Evolutionary conservation across 305 asterid species (phyloP), one percentile per base, ranked within the genome.

Genomic region (Fraxinus platypoda): DNA sequence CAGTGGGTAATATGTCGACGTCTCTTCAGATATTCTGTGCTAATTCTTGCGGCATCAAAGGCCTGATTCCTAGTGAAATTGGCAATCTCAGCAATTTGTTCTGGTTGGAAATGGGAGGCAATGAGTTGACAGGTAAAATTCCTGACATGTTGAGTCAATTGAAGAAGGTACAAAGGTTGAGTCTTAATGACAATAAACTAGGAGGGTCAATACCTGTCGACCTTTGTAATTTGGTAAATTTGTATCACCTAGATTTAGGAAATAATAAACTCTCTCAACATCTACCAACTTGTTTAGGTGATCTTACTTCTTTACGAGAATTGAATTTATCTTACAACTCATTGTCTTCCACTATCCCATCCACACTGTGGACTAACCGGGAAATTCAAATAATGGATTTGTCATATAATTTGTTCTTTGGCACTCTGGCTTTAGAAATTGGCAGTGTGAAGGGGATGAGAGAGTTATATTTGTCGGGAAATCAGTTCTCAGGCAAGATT

Each of bases 401-500:
- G 21, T 49, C 68, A 8, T 1, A 21, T 0, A 85, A 84, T 41
- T 15, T 0, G 4, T 74, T 81, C 38, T 1, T 77, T 31, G 87
- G 87, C 23, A 77, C 74, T 1, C 49, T 85, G 83, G 25, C 83
- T n/a, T 25, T 15, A 64, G 76, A 74, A 75, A 75, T 85, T 3
- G 79, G 83, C 4, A 78, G 74, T 17, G 2, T 78, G 75, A n/a
- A 35, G 1, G 66, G 71, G n/a, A 25, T 84, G 79, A 9, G 0
- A 25, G 23, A 8, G 31, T 37, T 84, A n/a, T 3, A 28, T 38
- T 64, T 81, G 28, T 4, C 26, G 4, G 76, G 74, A 34, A 85
- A 85, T 74, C 71, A 28, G 13, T 77, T 85, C 46, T 78, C 83
- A 0, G 87, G 87, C 19, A 17, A 19, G 74, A 85, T 85, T 3